Evolutionary conservation across 1,284 basidiomycete genomes (phyloP).

Genomic region (Ustilago tritici): DNA sequence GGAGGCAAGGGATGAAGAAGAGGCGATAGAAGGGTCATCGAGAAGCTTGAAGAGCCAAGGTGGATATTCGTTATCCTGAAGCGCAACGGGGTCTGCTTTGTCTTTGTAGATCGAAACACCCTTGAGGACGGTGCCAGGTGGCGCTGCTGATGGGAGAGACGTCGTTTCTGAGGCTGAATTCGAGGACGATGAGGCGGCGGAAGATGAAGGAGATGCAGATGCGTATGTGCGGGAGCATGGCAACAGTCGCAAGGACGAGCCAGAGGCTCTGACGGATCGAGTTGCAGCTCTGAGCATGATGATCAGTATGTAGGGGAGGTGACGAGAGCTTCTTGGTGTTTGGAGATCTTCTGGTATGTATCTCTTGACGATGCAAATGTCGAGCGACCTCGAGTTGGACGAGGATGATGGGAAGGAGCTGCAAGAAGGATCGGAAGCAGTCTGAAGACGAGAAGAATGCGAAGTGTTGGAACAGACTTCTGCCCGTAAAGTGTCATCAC

Average conservation of each 20-base stretch:
- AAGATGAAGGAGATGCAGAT: slow-evolving; percentile 21
- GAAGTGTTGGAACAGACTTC: slow-evolving; percentile 4
- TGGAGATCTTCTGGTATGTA: neutral
- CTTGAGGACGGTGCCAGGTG: slow-evolving; percentile 78
- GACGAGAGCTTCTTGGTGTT: neutral
- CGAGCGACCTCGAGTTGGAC: neutral
- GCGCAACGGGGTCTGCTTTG: slow-evolving; percentile 82
- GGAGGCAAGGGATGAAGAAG: slow-evolving; percentile 52
- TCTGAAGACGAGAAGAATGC: neutral
- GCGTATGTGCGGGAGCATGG: slow-evolving; percentile 27
- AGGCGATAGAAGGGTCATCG: slow-evolving; percentile 57
- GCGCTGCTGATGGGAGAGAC: slow-evolving; percentile 59
- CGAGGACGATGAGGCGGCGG: slow-evolving; percentile 13
- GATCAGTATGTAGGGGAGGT: neutral
- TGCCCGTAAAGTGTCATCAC: neutral
- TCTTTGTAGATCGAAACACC: slow-evolving; percentile 87
- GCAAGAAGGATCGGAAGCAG: neutral
- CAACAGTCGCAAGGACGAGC: slow-evolving; percentile 22
- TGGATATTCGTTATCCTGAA: slow-evolving; percentile 86
- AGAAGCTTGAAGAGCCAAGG: slow-evolving; percentile 88
- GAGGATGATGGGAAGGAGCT: too few species aligned
- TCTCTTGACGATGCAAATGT: neutral
- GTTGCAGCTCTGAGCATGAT: slow-evolving; percentile 23
- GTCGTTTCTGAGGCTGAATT: slow-evolving; percentile 20
- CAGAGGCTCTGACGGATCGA: slow-evolving; percentile 19